These are phyloP conservation scores for Candida dendrica DNA, from an alignment of 805 yeast genomes.

Conservation along the genomic window DNA sequence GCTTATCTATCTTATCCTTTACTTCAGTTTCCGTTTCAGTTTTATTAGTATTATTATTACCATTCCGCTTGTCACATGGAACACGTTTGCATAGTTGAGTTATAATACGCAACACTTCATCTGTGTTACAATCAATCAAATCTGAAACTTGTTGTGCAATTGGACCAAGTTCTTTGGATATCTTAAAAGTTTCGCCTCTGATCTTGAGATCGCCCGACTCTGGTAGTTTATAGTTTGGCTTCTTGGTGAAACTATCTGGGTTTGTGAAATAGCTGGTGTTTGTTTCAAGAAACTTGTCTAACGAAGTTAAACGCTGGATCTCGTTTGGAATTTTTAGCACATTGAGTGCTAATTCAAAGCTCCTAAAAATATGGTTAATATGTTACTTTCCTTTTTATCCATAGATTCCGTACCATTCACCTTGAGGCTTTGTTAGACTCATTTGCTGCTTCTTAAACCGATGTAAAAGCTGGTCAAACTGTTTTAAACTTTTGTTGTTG, in stretches of 20 bases:
- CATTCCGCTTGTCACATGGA: conserved; percentile 14
- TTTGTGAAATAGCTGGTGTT: conserved; percentile 4
- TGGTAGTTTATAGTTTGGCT: conserved; percentile 5
- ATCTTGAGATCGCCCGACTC: conserved; percentile 24
- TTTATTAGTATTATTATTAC: too few species aligned
- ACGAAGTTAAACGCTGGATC: conserved; percentile 8
- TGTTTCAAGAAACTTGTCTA: conserved; percentile 12
- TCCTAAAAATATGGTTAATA: conserved; percentile 10
- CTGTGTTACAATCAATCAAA: conserved; percentile 29
- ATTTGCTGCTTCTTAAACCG: not conserved
- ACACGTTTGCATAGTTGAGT: conserved; percentile 33
- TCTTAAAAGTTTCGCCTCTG: conserved; percentile 32
- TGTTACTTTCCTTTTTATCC: too few species aligned
- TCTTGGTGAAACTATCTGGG: conserved; percentile 5
- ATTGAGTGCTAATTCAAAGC: conserved; percentile 18
- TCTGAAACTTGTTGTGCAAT: conserved; percentile 35
- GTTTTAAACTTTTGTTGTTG: too few species aligned
- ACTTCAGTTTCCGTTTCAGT: conserved; percentile 24
- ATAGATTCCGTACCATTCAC: not conserved
- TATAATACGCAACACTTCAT: conserved; percentile 44
- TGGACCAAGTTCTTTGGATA: conserved; percentile 26
- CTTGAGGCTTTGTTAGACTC: not conserved
- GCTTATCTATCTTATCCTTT: conserved; percentile 10
- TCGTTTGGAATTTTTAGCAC: conserved; percentile 10
- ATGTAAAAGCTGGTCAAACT: too few species aligned